phyloP scores from a whole-genome alignment of 176 grass and related monocot genomes.

The Ananas comosus region DNA sequence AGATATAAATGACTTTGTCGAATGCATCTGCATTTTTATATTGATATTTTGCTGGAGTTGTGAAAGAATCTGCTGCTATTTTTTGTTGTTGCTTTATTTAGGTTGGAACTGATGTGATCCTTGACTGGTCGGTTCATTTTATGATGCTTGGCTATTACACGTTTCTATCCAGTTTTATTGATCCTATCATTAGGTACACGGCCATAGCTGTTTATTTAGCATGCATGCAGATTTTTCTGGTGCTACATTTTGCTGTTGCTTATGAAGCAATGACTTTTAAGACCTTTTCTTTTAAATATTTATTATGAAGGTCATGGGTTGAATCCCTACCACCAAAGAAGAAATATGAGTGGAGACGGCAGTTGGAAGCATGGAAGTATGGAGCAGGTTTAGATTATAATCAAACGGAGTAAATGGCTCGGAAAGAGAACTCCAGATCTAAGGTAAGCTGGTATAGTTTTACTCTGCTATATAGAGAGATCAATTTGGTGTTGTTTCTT shows the following conservation, averaged over 20 bases:
- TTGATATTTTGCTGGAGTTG: background rate
- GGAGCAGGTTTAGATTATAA: slow-evolving; percentile 90
- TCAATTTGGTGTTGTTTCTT: too few species aligned
- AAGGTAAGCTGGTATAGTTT: background rate
- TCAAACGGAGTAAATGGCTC: slow-evolving; percentile 30
- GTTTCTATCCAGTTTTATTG: slow-evolving; percentile 61
- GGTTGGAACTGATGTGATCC: slow-evolving; percentile 76
- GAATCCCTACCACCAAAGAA: slow-evolving; percentile 45
- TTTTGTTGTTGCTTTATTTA: slow-evolving; percentile 22
- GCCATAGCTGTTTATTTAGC: slow-evolving; percentile 7
- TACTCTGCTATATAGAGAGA: background rate
- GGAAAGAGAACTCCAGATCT: background rate
- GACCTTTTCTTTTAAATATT: background rate
- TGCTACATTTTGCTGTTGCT: background rate
- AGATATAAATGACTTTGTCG: background rate
- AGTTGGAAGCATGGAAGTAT: slow-evolving; percentile 94
- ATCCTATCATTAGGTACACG: slow-evolving; percentile 44
- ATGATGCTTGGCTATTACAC: slow-evolving; percentile 82
- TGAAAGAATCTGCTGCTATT: slow-evolving; percentile 6
- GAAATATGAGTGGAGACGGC: slow-evolving; percentile 64
- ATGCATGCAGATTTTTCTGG: slow-evolving; percentile 15
- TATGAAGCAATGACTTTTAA: background rate
- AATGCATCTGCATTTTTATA: background rate
- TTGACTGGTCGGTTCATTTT: slow-evolving; percentile 87
- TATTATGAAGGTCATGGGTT: slow-evolving; percentile 54